Percentiles rank a stretch among this genome's conserved stretches.
Evolutionary conservation across 2,329 filamentous ascomycete genomes (phyloP).

Genomic region (Alternaria ethzedia): DNA sequence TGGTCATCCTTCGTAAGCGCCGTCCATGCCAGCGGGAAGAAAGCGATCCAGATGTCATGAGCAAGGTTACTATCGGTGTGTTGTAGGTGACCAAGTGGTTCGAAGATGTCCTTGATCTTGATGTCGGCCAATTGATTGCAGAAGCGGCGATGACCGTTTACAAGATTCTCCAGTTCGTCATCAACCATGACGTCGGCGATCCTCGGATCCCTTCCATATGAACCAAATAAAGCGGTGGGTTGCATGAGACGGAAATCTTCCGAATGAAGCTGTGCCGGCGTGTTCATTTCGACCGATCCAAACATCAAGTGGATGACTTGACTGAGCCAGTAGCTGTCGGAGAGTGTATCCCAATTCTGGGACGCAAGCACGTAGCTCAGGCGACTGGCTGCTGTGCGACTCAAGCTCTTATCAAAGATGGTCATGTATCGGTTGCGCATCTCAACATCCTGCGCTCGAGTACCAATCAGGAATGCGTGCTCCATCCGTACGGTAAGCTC

Average conservation of each 20-base stretch:
- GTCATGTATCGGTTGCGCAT: constrained; percentile 97
- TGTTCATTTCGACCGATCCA: constrained; percentile 85
- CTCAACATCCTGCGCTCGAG: constrained; percentile 88
- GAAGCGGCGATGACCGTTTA: constrained; percentile 82
- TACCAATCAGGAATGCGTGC: constrained; percentile 96
- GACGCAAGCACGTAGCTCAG: constrained; percentile 86
- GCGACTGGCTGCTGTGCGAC: constrained; percentile 87
- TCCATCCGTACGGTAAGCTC: constrained; percentile 97
- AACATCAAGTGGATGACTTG: constrained; percentile 94
- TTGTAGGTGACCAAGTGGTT: constrained; percentile 89
- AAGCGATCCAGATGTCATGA: constrained; percentile 85
- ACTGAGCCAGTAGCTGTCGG: constrained; percentile 94
- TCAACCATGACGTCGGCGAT: constrained; percentile 74
- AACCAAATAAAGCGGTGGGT: constrained; percentile 73
- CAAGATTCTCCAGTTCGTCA: constrained; percentile 79
- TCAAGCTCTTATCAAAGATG: constrained; percentile 94
- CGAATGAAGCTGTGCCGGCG: constrained; percentile 75
- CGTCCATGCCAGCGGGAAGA: constrained; percentile 96
- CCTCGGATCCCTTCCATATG: constrained; percentile 73
- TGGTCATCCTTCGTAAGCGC: constrained; percentile 86
- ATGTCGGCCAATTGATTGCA: constrained; percentile 83
- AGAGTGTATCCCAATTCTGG: constrained; percentile 96
- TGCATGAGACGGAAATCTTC: constrained; percentile 85
- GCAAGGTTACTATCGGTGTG: constrained; percentile 83
- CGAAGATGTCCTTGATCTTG: constrained; percentile 84